Evolutionary conservation across 2,329 filamentous ascomycete genomes (phyloP).

Genomic region (Alternaria conjuncta): DNA sequence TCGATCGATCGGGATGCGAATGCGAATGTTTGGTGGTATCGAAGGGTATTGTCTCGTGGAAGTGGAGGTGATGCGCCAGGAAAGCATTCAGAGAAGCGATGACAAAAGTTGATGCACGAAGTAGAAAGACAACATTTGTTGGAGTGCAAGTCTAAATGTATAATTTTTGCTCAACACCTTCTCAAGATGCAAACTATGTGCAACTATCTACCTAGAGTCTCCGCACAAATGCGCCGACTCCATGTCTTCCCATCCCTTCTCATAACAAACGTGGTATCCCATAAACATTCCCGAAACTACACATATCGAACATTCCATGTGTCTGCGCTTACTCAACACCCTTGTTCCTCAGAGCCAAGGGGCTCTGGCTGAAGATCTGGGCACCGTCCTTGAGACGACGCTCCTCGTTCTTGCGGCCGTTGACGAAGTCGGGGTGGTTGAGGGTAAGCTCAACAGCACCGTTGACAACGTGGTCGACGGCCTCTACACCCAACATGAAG

Average conservation of each 20-base stretch:
- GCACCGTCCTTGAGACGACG: constrained; percentile 67
- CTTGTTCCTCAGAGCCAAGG: constrained; percentile 37
- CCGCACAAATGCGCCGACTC: constrained; percentile 11
- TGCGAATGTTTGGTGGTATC: background rate
- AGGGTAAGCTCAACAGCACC: constrained; percentile 90
- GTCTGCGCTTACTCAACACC: constrained; percentile 22
- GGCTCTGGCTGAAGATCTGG: constrained; percentile 61
- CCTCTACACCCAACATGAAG: constrained; percentile 96
- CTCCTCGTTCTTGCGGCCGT: constrained; percentile 72
- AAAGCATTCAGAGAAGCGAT: background rate
- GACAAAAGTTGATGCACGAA: background rate
- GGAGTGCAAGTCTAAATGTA: background rate
- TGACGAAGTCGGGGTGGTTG: constrained; percentile 97
- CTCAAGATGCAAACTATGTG: constrained; percentile 1
- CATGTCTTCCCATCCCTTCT: constrained; percentile 6
- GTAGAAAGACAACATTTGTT: background rate
- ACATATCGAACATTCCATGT: constrained; percentile 19
- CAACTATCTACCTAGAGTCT: constrained; percentile 10
- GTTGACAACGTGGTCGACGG: constrained; percentile 86
- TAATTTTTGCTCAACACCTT: background rate
- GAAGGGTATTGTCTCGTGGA: background rate
- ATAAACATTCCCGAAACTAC: constrained; percentile 13
- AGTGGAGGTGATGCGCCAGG: background rate
- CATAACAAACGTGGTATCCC: constrained; percentile 22
- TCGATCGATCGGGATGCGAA: background rate